phyloP scores from a whole-genome alignment of 169 alveolate genomes.

The Haemoproteus tartakovskyi region DNA sequence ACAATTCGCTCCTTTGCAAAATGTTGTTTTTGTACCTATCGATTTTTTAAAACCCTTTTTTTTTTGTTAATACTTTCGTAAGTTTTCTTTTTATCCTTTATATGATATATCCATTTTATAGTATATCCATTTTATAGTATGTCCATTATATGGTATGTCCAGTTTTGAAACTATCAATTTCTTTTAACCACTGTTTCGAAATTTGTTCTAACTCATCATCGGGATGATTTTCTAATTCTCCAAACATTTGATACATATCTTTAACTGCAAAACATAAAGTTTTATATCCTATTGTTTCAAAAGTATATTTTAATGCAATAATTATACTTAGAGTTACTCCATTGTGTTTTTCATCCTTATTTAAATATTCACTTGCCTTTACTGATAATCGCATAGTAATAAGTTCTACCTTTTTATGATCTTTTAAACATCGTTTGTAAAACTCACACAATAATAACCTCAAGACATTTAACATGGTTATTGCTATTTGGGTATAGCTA shows the following conservation, averaged over 20 bases:
- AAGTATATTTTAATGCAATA: slow-evolving; percentile 47
- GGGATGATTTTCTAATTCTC: slow-evolving; percentile 54
- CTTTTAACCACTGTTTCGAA: slow-evolving; percentile 36
- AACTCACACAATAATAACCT: slow-evolving; percentile 24
- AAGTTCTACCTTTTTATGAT: slow-evolving; percentile 42
- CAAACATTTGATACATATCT: slow-evolving; percentile 42
- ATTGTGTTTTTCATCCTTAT: too few species aligned
- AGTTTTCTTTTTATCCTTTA: too few species aligned
- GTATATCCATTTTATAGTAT: too few species aligned
- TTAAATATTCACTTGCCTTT: too few species aligned
- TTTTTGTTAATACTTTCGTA: too few species aligned
- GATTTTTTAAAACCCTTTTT: too few species aligned
- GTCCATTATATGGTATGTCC: too few species aligned
- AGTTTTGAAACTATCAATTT: too few species aligned
- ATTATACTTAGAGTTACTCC: too few species aligned
- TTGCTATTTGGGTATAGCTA: neutral
- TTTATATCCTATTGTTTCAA: slow-evolving; percentile 48
- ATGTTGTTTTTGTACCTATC: too few species aligned
- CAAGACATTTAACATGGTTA: slow-evolving; percentile 13
- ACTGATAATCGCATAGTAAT: slow-evolving; percentile 60
- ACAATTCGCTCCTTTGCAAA: too few species aligned
- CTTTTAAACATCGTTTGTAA: slow-evolving; percentile 29
- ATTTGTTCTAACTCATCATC: slow-evolving; percentile 54
- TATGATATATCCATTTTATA: too few species aligned
- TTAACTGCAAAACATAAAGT: slow-evolving; percentile 20